Conservation (phyloP, 2,329 filamentous ascomycete genomes). For the Penicillium sp. region DNA sequence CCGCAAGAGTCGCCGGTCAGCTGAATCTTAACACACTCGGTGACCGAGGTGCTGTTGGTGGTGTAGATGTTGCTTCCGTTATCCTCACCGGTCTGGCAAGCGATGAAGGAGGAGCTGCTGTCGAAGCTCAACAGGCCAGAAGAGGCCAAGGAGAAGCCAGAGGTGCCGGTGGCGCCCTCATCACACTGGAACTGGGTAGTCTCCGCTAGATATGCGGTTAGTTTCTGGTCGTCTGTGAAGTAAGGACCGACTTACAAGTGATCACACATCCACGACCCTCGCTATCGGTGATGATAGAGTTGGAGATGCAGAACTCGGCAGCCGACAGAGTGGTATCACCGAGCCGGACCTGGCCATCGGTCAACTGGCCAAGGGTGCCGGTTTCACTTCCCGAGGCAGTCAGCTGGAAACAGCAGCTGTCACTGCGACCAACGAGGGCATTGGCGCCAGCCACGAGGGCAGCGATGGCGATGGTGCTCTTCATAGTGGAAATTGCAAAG, state of each 20-base stretch:
- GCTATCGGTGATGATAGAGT: conserved; percentile 57
- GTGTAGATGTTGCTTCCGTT: conserved; percentile 46
- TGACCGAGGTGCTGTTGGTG: conserved; percentile 32
- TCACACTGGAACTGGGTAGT: conserved; percentile 66
- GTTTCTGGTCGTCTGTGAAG: neutral
- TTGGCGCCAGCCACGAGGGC: conserved; percentile 44
- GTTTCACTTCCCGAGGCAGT: conserved; percentile 51
- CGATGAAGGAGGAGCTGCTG: conserved; percentile 57
- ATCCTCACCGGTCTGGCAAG: conserved; percentile 57
- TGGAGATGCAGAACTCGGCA: conserved; percentile 55
- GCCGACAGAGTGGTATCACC: conserved; percentile 48
- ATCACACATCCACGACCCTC: conserved; percentile 63
- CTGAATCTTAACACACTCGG: conserved; percentile 34
- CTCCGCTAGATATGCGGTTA: conserved; percentile 42
- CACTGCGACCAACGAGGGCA: conserved; percentile 41
- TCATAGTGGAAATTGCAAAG: conserved; percentile 32
- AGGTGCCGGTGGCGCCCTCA: conserved; percentile 49
- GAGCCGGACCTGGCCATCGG: conserved; percentile 63
- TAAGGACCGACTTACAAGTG: conserved; percentile 52
- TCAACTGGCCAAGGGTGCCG: conserved; percentile 61
- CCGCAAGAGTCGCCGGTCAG: conserved; percentile 40
- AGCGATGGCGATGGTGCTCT: conserved; percentile 38
- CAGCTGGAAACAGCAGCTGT: conserved; percentile 56
- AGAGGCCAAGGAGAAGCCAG: conserved; percentile 59
- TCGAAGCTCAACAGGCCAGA: conserved; percentile 56